Evolutionary conservation across 139 green algal genomes (phyloP).

Genomic region (Tetradesmus lagerheimii): DNA sequence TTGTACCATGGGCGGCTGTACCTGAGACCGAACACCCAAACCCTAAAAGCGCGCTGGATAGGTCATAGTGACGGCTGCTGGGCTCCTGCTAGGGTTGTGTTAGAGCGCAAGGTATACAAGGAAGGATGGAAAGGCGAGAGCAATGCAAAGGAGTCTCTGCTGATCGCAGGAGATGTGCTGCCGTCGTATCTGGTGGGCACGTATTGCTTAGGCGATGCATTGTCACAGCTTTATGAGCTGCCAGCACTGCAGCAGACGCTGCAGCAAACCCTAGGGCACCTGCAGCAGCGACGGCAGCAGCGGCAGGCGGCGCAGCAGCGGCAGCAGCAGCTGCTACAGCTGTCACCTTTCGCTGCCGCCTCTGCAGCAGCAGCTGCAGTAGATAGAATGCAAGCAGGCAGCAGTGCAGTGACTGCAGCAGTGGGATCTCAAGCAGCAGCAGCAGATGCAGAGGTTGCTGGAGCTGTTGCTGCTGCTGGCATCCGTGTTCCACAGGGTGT

Average conservation of each 20-base stretch:
- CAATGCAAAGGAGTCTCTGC: constrained; percentile 32
- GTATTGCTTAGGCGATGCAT: constrained; percentile 34
- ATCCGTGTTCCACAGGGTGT: constrained; percentile 22
- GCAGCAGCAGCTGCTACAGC: constrained; percentile 26
- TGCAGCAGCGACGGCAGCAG: constrained; percentile 8
- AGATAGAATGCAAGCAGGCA: background rate
- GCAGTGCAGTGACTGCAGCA: background rate
- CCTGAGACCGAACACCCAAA: constrained; percentile 78
- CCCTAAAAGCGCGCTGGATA: constrained; percentile 42
- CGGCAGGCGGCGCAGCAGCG: background rate
- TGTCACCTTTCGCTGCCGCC: constrained; percentile 32
- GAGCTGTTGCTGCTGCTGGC: constrained; percentile 10
- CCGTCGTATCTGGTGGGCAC: constrained; percentile 35
- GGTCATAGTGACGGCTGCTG: background rate
- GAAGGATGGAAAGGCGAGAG: constrained; percentile 71
- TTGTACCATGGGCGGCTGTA: constrained; percentile 94
- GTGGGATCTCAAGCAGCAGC: background rate
- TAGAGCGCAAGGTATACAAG: constrained; percentile 91
- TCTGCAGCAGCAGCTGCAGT: background rate
- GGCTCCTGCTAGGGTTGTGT: constrained; percentile 65
- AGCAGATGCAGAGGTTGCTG: background rate
- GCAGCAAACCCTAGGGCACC: background rate
- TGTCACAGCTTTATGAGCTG: constrained; percentile 15
- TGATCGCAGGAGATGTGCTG: constrained; percentile 31
- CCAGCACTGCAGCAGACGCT: constrained; percentile 22